These are phyloP conservation scores for Colletotrichum nymphaeae DNA, from an alignment of 2,329 filamentous ascomycete genomes.

Conservation along the genomic window DNA sequence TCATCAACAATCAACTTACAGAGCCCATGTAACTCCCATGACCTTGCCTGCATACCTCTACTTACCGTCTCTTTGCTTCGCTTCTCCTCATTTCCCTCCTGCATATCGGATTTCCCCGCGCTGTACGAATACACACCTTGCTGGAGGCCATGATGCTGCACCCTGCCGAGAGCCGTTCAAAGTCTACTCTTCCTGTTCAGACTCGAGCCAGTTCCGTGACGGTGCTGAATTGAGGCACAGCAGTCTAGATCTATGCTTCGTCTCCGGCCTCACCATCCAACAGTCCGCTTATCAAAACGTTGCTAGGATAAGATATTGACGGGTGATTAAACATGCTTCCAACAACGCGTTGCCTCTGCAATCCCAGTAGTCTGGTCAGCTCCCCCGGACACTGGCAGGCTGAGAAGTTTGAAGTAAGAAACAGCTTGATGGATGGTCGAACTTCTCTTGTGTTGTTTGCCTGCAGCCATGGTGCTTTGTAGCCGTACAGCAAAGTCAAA, in stretches of 20 bases:
- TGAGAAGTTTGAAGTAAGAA: background rate
- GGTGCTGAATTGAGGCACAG: background rate
- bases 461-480: background rate
- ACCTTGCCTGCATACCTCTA: background rate
- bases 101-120: slow-evolving; percentile 1
- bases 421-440: background rate
- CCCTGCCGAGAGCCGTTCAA: background rate
- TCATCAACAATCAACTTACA: background rate
- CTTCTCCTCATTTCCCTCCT: slow-evolving; percentile 16
- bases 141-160: background rate
- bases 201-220: background rate
- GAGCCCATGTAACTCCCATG: slow-evolving; percentile 5
- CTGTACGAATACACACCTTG: background rate
- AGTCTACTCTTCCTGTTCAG: background rate
- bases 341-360: background rate
- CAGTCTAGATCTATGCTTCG: background rate
- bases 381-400: background rate
- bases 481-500: background rate
- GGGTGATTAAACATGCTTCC: background rate
- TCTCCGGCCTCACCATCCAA: background rate
- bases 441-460: background rate
- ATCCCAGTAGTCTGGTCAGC: background rate
- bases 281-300: background rate
- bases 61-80: background rate
- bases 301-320: background rate